Percentiles rank a stretch among this genome's conserved stretches.
Conservation (phyloP, 2,329 filamentous ascomycete species). For the Neonectria magnoliae region DNA sequence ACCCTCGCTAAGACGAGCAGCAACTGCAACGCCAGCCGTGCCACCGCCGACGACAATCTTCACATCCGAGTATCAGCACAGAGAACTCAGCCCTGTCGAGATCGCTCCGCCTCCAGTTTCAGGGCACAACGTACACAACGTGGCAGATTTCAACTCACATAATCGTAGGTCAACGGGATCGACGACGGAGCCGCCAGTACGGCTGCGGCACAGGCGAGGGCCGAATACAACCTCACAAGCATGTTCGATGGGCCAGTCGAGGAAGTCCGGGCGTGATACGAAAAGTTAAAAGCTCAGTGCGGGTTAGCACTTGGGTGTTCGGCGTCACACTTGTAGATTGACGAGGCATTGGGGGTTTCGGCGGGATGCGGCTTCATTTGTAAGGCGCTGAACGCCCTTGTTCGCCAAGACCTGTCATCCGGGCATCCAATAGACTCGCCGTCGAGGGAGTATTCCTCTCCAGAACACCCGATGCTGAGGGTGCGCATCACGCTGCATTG, state of each 20-base stretch:
- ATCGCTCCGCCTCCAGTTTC: not conserved
- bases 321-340: not conserved
- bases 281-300: conserved; percentile 13
- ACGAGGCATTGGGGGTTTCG: not conserved
- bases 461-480: not conserved
- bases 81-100: not conserved
- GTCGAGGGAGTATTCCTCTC: not conserved
- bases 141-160: conserved; percentile 29
- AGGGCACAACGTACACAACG: not conserved
- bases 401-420: not conserved
- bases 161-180: conserved; percentile 28
- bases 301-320: not conserved
- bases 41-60: conserved; percentile 32
- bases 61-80: not conserved
- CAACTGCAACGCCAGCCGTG: conserved; percentile 47
- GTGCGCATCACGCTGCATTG: not conserved
- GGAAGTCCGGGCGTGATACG: not conserved
- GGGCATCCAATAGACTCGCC: conserved; percentile 1
- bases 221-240: conserved; percentile 30
- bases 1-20: conserved; percentile 45
- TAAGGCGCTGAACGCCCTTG: not conserved
- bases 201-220: conserved; percentile 28
- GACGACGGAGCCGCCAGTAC: conserved; percentile 27
- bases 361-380: conserved; percentile 7
- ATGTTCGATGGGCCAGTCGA: conserved; percentile 17